Evolutionary conservation across 2,329 filamentous ascomycete genomes (phyloP), one percentile per base, ranked within the genome.

Genomic region (Aspergillus cejpii): DNA sequence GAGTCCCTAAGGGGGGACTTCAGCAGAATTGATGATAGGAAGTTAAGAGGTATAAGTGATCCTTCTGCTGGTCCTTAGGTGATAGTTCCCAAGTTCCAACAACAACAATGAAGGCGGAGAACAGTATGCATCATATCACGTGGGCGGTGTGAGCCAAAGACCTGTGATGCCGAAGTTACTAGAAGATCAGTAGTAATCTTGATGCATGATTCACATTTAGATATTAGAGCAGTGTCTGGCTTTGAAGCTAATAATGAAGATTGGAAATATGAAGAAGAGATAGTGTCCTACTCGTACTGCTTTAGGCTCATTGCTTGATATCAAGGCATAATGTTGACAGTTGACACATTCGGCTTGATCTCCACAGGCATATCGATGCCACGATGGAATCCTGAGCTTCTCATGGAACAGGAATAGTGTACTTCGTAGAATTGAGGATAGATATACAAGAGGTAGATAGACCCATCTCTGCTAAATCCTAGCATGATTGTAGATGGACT

Each of bases 101-200:
- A 33, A 55, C 54, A 51, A 43, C 50, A 53, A 53, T 52, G 47
- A 54, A 14, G 12, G 41, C 49, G 49, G 50, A 53, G 52, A 40
- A 34, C 26, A 20, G 39, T 27, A 29, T 27, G 37, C 57, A 58
- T 53, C 38, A 54, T 54, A 56, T 62, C 59, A 62, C 59, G 59
- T 62, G 59, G 57, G 57, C 59, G 59, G 59, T 61, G 49, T 50
- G 49, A 50, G 50, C 29, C 4, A 34, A 15, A 10, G 11, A 34
- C 31, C 8, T 34, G 31, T 20, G 15, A 34, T n/a, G n/a, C 31
- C 51, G 52, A 58, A 54, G 45, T 48, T 60, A 50, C 55, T 58
- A 59, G 56, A 61, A 58, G 37, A 17, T 10, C 31, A 34, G 31
- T 10, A 17, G 31, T 34, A 31, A 24, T 31, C 3, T 6, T 7